Base-by-base conservation (phyloP, 164 flowering plant species). In the Cinnamomum micranthum region DNA sequence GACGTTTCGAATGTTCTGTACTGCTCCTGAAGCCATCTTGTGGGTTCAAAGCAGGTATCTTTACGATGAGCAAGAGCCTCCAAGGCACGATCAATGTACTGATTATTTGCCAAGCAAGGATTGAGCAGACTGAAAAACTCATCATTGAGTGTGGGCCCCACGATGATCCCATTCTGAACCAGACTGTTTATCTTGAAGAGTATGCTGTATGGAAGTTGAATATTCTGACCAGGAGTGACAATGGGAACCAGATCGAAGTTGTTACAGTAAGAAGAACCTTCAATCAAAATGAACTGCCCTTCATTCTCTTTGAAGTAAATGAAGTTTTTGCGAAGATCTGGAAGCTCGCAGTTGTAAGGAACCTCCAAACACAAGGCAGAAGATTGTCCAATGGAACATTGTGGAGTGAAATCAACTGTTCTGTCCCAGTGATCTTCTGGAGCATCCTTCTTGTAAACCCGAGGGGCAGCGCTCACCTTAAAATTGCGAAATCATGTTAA, bases 21-120 rank as follows among this genome's bases (percentile, higher is more conserved):
- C 77, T 90, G 87, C 72, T 86, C 85, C 7, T 1, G 58, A 6
- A 94, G 88, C 94, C 92, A 92, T 69, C 50, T 82, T 14, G 76
- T 85, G 22, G 98, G 98, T 27, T 91, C 87, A 80, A 92, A 91
- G 83, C 94, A 91, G 81, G 94, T 89, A 24, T 89, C 94, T 72
- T 84, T 89, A 13, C 87, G 68, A 68, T 85, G 78, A 79, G 70
- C 85, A 28, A 95, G 80, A 64, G 81, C 88, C 50, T 92, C 95
- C 23, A 95, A 76, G 58, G 93, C 92, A 78, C 81, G 80, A 59
- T 91, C 91, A 25, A 92, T 86, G 62, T 25, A 79, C 7, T 64
- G 72, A 59, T 78, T 72, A 2, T 81, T 74, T 0, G 73, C 65
- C 19, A 66, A 80, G 1, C 7, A n/a, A 14, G 95, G 96, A 84